Conservation (phyloP, 2,329 filamentous ascomycete genomes). For the Aureobasidium namibiae region DNA sequence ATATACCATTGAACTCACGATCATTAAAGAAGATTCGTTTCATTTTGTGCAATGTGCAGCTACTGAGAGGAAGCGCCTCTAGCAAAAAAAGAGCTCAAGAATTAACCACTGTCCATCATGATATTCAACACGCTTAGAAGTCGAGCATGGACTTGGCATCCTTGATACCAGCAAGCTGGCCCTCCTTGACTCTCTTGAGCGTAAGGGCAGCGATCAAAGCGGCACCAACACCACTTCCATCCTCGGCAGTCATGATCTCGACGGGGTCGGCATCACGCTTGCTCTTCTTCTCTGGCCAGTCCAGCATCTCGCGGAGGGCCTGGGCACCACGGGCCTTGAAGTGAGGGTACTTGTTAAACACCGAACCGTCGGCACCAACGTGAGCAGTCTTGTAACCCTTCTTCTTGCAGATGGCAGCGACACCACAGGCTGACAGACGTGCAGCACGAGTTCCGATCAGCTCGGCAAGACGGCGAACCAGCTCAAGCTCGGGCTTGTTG, state of each 20-base stretch:
- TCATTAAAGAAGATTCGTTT: background rate
- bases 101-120: background rate
- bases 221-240: conserved; percentile 93
- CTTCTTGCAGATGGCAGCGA: conserved; percentile 95
- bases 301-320: conserved; percentile 88
- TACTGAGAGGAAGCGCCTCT: background rate
- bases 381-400: conserved; percentile 83
- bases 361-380: conserved; percentile 91
- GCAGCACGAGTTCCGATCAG: conserved; percentile 92
- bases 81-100: background rate
- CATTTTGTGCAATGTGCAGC: background rate
- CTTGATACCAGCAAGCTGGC: conserved; percentile 51
- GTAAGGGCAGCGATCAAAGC: conserved; percentile 78
- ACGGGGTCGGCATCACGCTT: conserved; percentile 64
- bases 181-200: conserved; percentile 53
- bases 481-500: conserved; percentile 73
- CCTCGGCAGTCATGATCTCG: conserved; percentile 81
- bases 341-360: conserved; percentile 98
- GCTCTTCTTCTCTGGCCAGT: conserved; percentile 75
- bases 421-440: conserved; percentile 85
- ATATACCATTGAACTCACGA: background rate
- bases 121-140: background rate
- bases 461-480: conserved; percentile 81
- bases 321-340: conserved; percentile 88
- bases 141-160: conserved; percentile 38